Evolutionary conservation across 108 stramenopile genomes (phyloP), one percentile per base, ranked within the genome.

Genomic region (Epithemia pelagica): DNA sequence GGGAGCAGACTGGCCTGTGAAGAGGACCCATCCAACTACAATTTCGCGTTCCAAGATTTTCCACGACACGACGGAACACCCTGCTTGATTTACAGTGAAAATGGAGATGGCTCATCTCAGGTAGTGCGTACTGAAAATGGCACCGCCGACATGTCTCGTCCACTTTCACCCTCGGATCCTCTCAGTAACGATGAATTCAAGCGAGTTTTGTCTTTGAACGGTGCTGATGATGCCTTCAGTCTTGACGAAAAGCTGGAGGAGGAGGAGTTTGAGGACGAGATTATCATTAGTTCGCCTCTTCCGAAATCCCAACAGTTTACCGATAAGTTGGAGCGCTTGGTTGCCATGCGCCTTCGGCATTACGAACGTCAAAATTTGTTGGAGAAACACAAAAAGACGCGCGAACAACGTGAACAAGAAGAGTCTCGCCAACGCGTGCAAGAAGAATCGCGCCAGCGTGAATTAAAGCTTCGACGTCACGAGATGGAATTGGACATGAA

Each of bases 31-130:
- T 61, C 37, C 0, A 68, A 70, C 46, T 78, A 84, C 29, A 63
- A 75, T 21, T 80, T 83, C 62, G 75, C 79, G 1, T 86, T 81
- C 60, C 46, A 66, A 46, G 85, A 86, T 61, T 86, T 86, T 72
- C 85, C 85, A 20, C 65, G 85, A 21, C 73, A 72, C 26, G 85
- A 86, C 68, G 85, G 85, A 1, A 82, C 85, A 51, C 85, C 85
- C 20, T 86, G 82, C 64, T 59, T 86, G 28, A 86, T 86, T 30
- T 80, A 79, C 65, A 64, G 75, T 54, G 67, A 74, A 19, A 55
- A 59, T 32, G 25, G 32, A 2, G 21, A 46, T 46, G 37, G 37
- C 5, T 10, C 37, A 10, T 46, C 37, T 46, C 37, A 15, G 5
- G 37, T 46, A 15, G 37, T 46, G 37, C 37, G 37, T 15, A 58